Evolutionary conservation across 2,329 filamentous ascomycete species (phyloP).

Genomic region (Herpotrichia juniperi): DNA sequence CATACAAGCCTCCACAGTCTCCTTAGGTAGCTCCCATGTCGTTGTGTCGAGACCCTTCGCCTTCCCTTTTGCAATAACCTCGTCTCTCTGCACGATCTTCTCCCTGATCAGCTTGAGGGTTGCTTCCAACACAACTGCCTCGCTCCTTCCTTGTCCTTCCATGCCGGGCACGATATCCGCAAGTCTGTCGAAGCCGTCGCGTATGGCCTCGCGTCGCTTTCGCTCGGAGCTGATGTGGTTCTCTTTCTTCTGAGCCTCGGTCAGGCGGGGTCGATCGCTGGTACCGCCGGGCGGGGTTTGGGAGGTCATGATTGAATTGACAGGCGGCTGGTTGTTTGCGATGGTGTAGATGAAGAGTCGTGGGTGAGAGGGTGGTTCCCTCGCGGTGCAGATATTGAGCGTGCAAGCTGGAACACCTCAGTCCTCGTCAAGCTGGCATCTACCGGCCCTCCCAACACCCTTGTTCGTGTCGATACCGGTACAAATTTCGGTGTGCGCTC

Average conservation of each 20-base stretch:
- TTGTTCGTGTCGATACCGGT: too few species aligned
- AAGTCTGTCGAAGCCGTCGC: conserved; percentile 82
- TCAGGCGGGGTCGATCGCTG: conserved; percentile 66
- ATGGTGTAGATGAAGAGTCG: too few species aligned
- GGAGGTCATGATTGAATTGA: conserved; percentile 21
- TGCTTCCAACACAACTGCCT: conserved; percentile 77
- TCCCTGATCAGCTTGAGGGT: conserved; percentile 53
- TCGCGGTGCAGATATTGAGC: too few species aligned
- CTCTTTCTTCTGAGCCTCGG: conserved; percentile 73
- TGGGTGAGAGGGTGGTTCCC: too few species aligned
- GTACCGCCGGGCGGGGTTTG: conserved; percentile 31
- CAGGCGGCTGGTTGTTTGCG: too few species aligned
- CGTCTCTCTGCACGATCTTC: conserved; percentile 45
- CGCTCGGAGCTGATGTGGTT: conserved; percentile 75
- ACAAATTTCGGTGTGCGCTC: too few species aligned
- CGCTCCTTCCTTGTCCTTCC: conserved; percentile 81
- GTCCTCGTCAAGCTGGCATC: too few species aligned
- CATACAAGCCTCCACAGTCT: conserved; percentile 34
- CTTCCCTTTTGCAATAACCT: conserved; percentile 44
- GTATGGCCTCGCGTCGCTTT: conserved; percentile 75
- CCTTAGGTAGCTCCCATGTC: conserved; percentile 36
- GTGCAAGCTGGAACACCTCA: too few species aligned
- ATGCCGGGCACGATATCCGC: conserved; percentile 81
- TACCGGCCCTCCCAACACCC: too few species aligned
- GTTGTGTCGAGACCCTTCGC: conserved; percentile 42